Evolutionary conservation across 352 stramenopile genomes (phyloP).

Genomic region (Globisporangium nunn): DNA sequence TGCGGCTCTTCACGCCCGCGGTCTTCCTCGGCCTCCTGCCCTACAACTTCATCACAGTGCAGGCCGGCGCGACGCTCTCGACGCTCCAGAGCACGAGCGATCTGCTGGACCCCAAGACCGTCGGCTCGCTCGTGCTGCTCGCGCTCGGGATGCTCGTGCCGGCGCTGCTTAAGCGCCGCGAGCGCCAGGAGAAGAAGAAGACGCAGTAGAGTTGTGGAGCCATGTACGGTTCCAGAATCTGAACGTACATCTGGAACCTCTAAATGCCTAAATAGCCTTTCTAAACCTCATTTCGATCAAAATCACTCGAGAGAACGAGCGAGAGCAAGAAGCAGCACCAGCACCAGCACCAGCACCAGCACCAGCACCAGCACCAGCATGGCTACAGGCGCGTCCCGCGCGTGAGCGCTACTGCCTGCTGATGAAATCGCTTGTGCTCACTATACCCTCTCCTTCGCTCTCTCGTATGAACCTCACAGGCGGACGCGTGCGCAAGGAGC

Average conservation of each 20-base stretch:
- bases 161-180: slow-evolving; percentile 41
- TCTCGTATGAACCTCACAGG: slow-evolving; percentile 14
- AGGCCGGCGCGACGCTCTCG: slow-evolving; percentile 70
- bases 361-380: background rate
- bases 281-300: background rate
- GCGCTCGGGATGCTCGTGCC: slow-evolving; percentile 64
- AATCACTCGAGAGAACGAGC: too few species aligned
- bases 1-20: slow-evolving; percentile 54
- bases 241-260: background rate
- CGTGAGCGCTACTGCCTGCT: background rate
- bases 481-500: slow-evolving; percentile 79
- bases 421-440: too few species aligned
- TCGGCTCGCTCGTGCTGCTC: slow-evolving; percentile 51
- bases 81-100: slow-evolving; percentile 60
- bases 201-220: background rate
- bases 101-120: slow-evolving; percentile 46
- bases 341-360: too few species aligned
- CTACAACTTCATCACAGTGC: slow-evolving; percentile 81
- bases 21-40: slow-evolving; percentile 67
- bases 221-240: too few species aligned
- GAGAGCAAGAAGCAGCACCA: too few species aligned
- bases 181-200: background rate
- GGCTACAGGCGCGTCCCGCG: background rate
- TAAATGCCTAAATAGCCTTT: too few species aligned
- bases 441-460: background rate